Evolutionary conservation across 495 filamentous ascomycete species (phyloP), one percentile per base, ranked within the genome.

Genomic region (Polyplosphaeria fusca): DNA sequence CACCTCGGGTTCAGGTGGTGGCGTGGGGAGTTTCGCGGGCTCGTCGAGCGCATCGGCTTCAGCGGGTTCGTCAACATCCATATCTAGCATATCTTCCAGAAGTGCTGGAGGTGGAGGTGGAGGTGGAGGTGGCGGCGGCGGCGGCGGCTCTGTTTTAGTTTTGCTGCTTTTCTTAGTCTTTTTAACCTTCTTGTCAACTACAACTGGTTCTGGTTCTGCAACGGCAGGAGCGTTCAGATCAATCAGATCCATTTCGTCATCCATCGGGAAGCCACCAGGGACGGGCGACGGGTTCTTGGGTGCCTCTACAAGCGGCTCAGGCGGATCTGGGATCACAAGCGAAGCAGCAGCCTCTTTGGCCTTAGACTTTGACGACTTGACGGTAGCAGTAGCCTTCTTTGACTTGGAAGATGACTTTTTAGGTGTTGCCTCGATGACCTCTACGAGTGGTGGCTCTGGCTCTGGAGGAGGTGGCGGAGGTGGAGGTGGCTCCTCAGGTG

Each of bases 1-100:
- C 4, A 63, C 40, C 26, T 64, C 70, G 12, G 73, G 68, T 51
- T 82, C 78, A 25, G 76, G 78, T 16, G 79, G 77, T 12, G 82
- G 79, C n/a, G 78, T 81, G 16, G 78, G 78, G 32, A 77, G 77
- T 18, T 65, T 71, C 19, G 30, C 40, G 5, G 60, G 49, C 0
- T 58, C 64, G 32, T 56, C 57, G 5, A 57, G 11, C 26, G 52
- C 61, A 23, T 54, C 51, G 7, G 22, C 16, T 7, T 13, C 48
- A 14, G 50, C 26, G 9, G 19, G 19, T 1, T 49, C 47, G 27
- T 48, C 52, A 7, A 38, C 52, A n/a, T n/a, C n/a, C n/a, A n/a
- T n/a, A 61, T 63, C 52, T 24, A 37, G 54, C 48, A 50, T 30
- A 46, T 45, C 35, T 26, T 48, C 26, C 51, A 58, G 55, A 46